Evolutionary conservation across 495 filamentous ascomycete species (phyloP).

Genomic region (Cudoniella acicularis): DNA sequence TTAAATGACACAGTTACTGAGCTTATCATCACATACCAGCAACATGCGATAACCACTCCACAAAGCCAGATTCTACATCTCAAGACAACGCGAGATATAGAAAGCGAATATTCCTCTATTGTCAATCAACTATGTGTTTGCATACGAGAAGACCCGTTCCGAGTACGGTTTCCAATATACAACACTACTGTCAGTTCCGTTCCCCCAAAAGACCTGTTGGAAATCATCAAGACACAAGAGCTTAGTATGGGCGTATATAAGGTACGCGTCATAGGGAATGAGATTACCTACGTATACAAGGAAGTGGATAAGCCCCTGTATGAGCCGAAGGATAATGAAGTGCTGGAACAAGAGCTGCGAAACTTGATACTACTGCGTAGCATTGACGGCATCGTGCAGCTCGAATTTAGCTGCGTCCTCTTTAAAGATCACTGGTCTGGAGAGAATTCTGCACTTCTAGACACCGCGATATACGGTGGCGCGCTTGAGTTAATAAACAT

Average conservation of each 20-base stretch:
- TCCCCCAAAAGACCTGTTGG: conserved; percentile 2
- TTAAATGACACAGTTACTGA: background rate
- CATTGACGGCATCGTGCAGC: conserved; percentile 6
- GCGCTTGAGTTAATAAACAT: background rate
- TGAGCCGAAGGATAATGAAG: conserved; percentile 12
- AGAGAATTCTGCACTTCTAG: background rate
- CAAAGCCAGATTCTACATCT: conserved; percentile 7
- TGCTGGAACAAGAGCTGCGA: conserved; percentile 17
- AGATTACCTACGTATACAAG: conserved; percentile 14
- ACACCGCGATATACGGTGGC: background rate
- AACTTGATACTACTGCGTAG: conserved; percentile 16
- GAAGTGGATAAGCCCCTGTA: conserved; percentile 14
- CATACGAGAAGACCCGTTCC: conserved; percentile 19
- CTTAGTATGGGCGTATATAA: conserved; percentile 4
- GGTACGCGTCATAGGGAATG: conserved; percentile 7
- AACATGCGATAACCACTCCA: conserved; percentile 1
- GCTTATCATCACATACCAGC: conserved; percentile 6
- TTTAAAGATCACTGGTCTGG: background rate
- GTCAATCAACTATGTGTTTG: conserved; percentile 4
- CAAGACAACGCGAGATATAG: background rate
- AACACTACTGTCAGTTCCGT: background rate
- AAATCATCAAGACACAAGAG: conserved; percentile 10
- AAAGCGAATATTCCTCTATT: conserved; percentile 14
- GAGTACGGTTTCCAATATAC: conserved; percentile 10
- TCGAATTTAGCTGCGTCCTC: background rate